Conservation (phyloP, 495 filamentous ascomycete genomes). For the Jackrogersella minutella region DNA sequence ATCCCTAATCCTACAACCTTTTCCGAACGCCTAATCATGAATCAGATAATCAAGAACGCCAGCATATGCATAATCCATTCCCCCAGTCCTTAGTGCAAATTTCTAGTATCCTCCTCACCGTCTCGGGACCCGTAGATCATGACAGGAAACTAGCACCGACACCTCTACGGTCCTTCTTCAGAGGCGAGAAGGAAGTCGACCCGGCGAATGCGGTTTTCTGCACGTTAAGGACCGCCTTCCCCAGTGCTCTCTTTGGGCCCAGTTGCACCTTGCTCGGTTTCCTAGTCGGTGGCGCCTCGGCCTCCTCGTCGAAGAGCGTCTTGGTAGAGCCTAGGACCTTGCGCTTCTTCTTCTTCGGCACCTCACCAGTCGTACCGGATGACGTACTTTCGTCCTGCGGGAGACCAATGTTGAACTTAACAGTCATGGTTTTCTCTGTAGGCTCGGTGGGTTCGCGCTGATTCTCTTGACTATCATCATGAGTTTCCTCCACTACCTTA, state of each 20-base stretch:
- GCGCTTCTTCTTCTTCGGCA: slow-evolving; percentile 74
- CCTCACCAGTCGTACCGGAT: slow-evolving; percentile 42
- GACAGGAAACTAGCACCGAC: slow-evolving; percentile 63
- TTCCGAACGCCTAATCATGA: slow-evolving; percentile 25
- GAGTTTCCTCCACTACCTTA: slow-evolving; percentile 35
- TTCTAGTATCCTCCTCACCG: background rate
- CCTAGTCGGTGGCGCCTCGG: slow-evolving; percentile 50
- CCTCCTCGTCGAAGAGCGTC: slow-evolving; percentile 79
- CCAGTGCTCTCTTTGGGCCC: slow-evolving; percentile 35
- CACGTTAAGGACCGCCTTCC: slow-evolving; percentile 43
- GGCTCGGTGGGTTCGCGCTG: slow-evolving; percentile 26
- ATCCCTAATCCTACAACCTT: slow-evolving; percentile 27
- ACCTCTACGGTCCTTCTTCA: slow-evolving; percentile 78
- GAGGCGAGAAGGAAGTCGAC: slow-evolving; percentile 71
- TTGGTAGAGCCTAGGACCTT: slow-evolving; percentile 71
- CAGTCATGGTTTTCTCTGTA: slow-evolving; percentile 41
- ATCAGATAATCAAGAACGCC: slow-evolving; percentile 26
- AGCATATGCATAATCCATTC: slow-evolving; percentile 25
- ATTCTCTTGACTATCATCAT: slow-evolving; percentile 34
- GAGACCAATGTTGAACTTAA: slow-evolving; percentile 42
- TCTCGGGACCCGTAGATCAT: slow-evolving; percentile 37
- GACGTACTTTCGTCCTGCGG: slow-evolving; percentile 41
- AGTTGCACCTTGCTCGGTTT: slow-evolving; percentile 50
- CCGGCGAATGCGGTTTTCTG: slow-evolving; percentile 52
- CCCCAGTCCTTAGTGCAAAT: slow-evolving; percentile 23